Percentiles rank a stretch among this genome's conserved stretches.
Conservation (phyloP, 805 yeast genomes). For the Metschnikowia dekortorum region DNA sequence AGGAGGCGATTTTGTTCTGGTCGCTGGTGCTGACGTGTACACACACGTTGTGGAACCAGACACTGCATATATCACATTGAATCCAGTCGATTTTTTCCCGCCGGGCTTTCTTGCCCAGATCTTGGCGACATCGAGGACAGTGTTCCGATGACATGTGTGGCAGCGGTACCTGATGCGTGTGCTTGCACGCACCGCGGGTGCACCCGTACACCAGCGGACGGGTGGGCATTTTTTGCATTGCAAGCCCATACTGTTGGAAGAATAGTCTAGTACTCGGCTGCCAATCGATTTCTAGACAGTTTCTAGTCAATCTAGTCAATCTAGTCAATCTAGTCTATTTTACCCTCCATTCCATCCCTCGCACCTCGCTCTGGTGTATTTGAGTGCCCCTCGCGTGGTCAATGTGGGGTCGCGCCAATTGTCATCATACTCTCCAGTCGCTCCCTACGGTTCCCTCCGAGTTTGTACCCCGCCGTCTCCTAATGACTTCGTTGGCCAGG, state of each 20-base stretch:
- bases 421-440: not conserved
- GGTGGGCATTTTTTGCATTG: too few species aligned
- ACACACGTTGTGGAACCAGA: constrained; percentile 56
- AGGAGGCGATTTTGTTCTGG: constrained; percentile 39
- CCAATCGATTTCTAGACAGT: too few species aligned
- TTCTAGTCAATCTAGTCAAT: too few species aligned
- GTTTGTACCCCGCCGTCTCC: not conserved
- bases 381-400: not conserved
- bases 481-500: not conserved
- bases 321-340: too few species aligned
- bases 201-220: not conserved
- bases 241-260: too few species aligned
- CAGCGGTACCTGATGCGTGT: not conserved
- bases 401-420: not conserved
- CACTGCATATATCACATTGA: constrained; percentile 50
- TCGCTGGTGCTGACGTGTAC: constrained; percentile 19
- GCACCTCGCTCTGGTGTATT: not conserved
- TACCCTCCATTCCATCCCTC: not conserved
- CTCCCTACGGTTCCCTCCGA: not conserved
- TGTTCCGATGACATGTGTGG: constrained; percentile 2
- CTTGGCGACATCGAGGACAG: constrained; percentile 10
- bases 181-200: not conserved
- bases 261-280: too few species aligned
- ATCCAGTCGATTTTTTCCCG: constrained; percentile 40
- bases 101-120: not conserved